These are phyloP conservation scores for Neurospora terricola DNA, from an alignment of 495 filamentous ascomycete species.

Conservation along the genomic window DNA sequence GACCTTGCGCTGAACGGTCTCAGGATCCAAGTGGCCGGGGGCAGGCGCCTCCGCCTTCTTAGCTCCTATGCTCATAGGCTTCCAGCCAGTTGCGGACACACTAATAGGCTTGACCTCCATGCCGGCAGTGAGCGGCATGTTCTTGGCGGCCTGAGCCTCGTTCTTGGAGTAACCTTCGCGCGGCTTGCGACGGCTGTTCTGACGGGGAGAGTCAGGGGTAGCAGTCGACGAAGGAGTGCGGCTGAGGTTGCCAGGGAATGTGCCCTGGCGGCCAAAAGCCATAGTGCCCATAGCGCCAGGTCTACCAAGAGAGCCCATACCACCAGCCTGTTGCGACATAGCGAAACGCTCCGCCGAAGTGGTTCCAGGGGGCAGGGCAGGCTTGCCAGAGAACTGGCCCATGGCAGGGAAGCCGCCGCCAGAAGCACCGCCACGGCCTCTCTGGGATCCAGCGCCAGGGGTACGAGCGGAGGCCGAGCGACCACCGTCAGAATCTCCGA, in stretches of 20 bases:
- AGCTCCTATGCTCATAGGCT: conserved; percentile 61
- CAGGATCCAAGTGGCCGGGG: conserved; percentile 63
- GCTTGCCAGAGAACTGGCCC: conserved; percentile 56
- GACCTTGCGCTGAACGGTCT: conserved; percentile 95
- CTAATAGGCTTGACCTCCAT: conserved; percentile 71
- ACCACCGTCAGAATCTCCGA: conserved; percentile 57
- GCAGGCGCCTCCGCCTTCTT: conserved; percentile 23
- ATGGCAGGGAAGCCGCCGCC: conserved; percentile 43
- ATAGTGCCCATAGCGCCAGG: conserved; percentile 43
- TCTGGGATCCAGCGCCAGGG: conserved; percentile 38
- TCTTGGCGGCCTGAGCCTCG: conserved; percentile 59
- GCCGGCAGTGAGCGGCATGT: conserved; percentile 80
- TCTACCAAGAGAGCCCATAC: conserved; percentile 14
- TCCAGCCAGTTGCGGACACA: conserved; percentile 70
- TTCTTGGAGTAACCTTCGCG: conserved; percentile 40
- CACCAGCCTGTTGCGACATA: conserved; percentile 24
- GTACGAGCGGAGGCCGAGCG: conserved; percentile 67
- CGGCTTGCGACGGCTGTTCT: conserved; percentile 51
- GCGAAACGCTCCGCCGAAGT: conserved; percentile 57
- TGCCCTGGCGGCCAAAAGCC: conserved; percentile 42
- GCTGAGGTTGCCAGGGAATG: conserved; percentile 48
- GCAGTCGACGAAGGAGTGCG: conserved; percentile 39
- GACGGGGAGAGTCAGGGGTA: conserved; percentile 39
- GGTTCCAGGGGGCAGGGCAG: conserved; percentile 52
- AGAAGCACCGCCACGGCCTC: conserved; percentile 33